Evolutionary conservation across 2,329 filamentous ascomycete species (phyloP), one percentile per base, ranked within the genome.

Genomic region (Blastomyces percursus): DNA sequence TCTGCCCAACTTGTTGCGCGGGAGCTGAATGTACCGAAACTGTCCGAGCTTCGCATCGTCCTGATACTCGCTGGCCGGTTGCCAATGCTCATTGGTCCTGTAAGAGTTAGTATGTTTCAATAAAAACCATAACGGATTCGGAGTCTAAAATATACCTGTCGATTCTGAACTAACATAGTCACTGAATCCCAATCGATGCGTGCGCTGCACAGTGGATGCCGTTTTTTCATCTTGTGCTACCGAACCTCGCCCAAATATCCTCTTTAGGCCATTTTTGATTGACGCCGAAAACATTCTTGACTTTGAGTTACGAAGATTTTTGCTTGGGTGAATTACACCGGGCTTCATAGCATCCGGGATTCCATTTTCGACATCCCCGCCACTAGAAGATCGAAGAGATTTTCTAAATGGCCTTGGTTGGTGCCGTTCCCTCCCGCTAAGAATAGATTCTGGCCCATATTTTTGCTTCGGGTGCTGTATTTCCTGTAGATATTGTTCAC

Each of bases 1-100:
- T 80, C 72, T 44, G 78, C 75, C 78, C 78, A 80, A 66, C 78
- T 80, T 16, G 77, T 79, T n/a, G 78, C 76, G 35, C 78, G 76
- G 40, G 78, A 80, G 40, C 69, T 69, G 11, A 71, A 72, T 4
- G 72, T 75, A 51, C 68, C 70, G 38, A 73, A 61, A 56, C 73
- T 77, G 46, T 72, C 72, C 24, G 67, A 69, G 62, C 71, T 75
- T 60, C 66, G 71, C 52, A 67, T 69, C 30, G 62, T 66, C 19
- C 66, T 65, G 32, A 74, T 61, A 5, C 67, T 68, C 32, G 63
- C 68, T 44, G 67, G 60, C 21, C 63, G 32, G 35, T 61, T 59
- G 27, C 40, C 24, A 19, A 35, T 30, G 46, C 35, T 63, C 42
- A 42, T 30, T n/a, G 32, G 42, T 32, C 21, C 40, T 59, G 14